A percentile compares a stretch with the other conserved stretches of the same genome.
Conservation (phyloP, 768 basidiomycete species). For the Amanita pallidorosea region DNA sequence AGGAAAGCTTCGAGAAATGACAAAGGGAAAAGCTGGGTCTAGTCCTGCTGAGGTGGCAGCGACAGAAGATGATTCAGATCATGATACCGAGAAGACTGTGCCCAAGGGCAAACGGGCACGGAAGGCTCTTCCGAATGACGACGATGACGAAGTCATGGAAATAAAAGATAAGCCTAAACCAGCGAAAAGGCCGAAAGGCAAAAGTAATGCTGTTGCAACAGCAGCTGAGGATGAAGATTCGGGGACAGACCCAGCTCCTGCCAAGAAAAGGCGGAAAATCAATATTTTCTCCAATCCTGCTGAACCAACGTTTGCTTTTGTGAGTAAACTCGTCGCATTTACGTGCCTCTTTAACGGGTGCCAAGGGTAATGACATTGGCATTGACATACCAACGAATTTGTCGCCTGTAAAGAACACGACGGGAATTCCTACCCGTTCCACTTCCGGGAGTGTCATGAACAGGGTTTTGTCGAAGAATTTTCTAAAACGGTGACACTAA, state of each 20-base stretch:
- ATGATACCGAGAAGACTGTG: background rate
- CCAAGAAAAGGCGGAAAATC: constrained; percentile 66
- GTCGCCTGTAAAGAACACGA: constrained; percentile 54
- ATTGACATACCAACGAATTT: constrained; percentile 53
- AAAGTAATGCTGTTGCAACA: background rate
- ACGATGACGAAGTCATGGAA: background rate
- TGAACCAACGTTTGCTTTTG: constrained; percentile 33
- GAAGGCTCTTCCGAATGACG: background rate
- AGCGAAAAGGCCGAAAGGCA: constrained; percentile 10
- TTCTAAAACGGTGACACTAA: background rate
- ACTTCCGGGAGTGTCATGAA: constrained; percentile 18
- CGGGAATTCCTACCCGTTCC: constrained; percentile 38
- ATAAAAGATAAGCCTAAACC: background rate
- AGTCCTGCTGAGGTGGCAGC: constrained; percentile 10
- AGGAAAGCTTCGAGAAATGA: constrained; percentile 8
- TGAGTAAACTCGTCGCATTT: constrained; percentile 5
- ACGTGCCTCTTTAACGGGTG: background rate
- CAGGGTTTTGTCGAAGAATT: background rate
- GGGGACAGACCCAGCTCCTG: constrained; percentile 11
- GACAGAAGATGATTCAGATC: background rate
- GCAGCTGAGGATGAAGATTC: background rate
- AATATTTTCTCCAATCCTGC: constrained; percentile 41
- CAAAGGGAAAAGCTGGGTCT: constrained; percentile 22
- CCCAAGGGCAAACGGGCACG: constrained; percentile 1
- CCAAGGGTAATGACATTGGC: constrained; percentile 19